Evolutionary conservation across 2,329 filamentous ascomycete species (phyloP), one percentile per base, ranked within the genome.

Genomic region (Cladobotryum protrusum): DNA sequence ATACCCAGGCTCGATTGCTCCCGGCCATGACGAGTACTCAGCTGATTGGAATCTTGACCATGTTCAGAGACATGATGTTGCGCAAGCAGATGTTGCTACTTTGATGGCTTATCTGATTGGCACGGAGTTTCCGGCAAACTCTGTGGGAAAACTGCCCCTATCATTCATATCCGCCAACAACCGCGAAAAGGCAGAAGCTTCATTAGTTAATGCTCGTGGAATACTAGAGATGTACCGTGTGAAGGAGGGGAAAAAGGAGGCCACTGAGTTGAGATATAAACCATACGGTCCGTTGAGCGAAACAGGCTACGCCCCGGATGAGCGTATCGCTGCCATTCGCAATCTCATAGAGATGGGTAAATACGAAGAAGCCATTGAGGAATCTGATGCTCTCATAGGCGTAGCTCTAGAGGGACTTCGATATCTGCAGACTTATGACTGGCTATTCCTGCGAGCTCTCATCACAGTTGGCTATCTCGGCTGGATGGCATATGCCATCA

Each of bases 341-440:
- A 64, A 72, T 9, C 70, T 89, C 7, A 92, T 97, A 48, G 73
- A 81, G 13, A 69, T 70, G 9, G 83, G 79, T 7, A 74, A 79
- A 42, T 83, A 84, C 56, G 83, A 92, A 50, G 80, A 88, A 58
- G 89, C 92, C 1, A 96, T 97, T 58, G 74, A 82, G 50, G 80
- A 87, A 59, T 89, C 88, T 1, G 83, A 86, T 39, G 79, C 83
- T 24, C 75, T 99, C 13, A 87, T 97, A 53, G 79, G 86, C 52
- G 71, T 88, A 45, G 86, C 83, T 2, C 76, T 99, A 1, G 80
- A 89, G 54, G 93, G 93, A 7, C 73, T 99, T 53, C 82, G 93
- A 45, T 99, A 99, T 65, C 77, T 99, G 20, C 93, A 99, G 68
- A 99, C 91, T 0, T 99, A 99, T 61, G 93, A 99, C 71, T 99